phyloP scores from a whole-genome alignment of 805 yeast genomes.

The Candida manassasensis region DNA sequence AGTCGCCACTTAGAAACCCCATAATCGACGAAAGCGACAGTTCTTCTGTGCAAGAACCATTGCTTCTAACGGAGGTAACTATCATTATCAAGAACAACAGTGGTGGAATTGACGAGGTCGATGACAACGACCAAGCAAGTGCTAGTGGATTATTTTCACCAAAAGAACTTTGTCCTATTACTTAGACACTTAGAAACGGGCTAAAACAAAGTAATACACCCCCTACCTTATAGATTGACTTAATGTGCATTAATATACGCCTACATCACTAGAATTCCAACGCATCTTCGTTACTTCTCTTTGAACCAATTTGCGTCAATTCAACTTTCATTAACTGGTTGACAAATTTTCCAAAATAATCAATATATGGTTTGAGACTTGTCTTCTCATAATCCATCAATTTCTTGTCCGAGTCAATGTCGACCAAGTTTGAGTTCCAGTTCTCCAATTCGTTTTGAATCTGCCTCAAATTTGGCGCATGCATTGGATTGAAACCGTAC shows the following conservation, averaged over 20 bases:
- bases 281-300: slow-evolving; percentile 31
- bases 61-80: slow-evolving; percentile 22
- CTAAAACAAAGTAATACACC: background rate
- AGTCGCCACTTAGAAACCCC: background rate
- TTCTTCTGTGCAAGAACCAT: background rate
- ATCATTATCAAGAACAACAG: slow-evolving; percentile 32
- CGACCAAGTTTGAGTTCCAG: slow-evolving; percentile 32
- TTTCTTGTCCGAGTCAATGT: slow-evolving; percentile 15
- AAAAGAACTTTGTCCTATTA: slow-evolving; percentile 14
- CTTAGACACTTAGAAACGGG: slow-evolving; percentile 5
- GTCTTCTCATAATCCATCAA: slow-evolving; percentile 57
- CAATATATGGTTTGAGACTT: slow-evolving; percentile 64
- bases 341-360: slow-evolving; percentile 62
- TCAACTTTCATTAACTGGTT: slow-evolving; percentile 54
- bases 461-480: slow-evolving; percentile 68
- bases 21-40: slow-evolving; percentile 3
- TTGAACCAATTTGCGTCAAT: slow-evolving; percentile 22
- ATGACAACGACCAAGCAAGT: slow-evolving; percentile 6
- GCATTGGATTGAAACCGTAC: slow-evolving; percentile 67
- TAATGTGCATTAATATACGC: background rate
- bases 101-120: slow-evolving; percentile 28
- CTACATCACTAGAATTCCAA: slow-evolving; percentile 23
- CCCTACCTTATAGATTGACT: no score
- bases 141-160: background rate
- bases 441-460: slow-evolving; percentile 62